Base-by-base conservation (phyloP, 768 basidiomycete species). In the Boletus subcaerulescens region DNA sequence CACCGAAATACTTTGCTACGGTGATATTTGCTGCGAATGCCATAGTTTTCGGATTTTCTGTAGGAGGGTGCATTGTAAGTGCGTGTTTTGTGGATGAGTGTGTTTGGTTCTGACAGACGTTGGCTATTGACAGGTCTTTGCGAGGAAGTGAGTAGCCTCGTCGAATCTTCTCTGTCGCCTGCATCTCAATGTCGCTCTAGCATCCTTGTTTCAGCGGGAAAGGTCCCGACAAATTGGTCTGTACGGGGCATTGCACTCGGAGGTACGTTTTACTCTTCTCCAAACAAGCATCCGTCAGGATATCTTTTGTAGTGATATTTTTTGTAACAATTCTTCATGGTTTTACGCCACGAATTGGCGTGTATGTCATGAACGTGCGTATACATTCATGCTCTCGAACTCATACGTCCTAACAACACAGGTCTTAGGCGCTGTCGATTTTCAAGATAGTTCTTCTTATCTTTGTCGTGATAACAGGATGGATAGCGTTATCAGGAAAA, bases 191-290 rank as follows among this genome's bases (percentile, higher is more conserved):
- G 6, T 36, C 29, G 1, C 17, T 58, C 0, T 45, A 84, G 82
- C 48, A 81, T 84, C 40, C 70, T 84, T 18, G 62, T 81, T n/a
- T 68, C 80, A 0, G 78, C 76, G 0, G 78, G 76, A 5, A 63
- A 72, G 24, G 58, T 63, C 0, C 71, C 75, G 3, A 70, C 69
- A n/a, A 67, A 70, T 2, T 86, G 84, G 84, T 72, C 71, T 1
- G 77, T 77, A n/a, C 79, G 84, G 41, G 84, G 82, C 1, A 83
- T 85, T 49, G 84, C 81, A 3, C 68, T 86, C 4, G 83, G 76
- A 65, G 80, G 83, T 79, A 38, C 14, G 68, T 60, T 9, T 29
- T 5, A 11, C 26, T 12, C 20, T n/a, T 32, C 0, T 22, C 20
- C 6, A 38, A 0, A 5, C 10, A 9, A 17, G 8, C 24, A 14